These are phyloP conservation scores for Wilcoxina mikolae DNA, from an alignment of 495 filamentous ascomycete species.

Conservation along the genomic window DNA sequence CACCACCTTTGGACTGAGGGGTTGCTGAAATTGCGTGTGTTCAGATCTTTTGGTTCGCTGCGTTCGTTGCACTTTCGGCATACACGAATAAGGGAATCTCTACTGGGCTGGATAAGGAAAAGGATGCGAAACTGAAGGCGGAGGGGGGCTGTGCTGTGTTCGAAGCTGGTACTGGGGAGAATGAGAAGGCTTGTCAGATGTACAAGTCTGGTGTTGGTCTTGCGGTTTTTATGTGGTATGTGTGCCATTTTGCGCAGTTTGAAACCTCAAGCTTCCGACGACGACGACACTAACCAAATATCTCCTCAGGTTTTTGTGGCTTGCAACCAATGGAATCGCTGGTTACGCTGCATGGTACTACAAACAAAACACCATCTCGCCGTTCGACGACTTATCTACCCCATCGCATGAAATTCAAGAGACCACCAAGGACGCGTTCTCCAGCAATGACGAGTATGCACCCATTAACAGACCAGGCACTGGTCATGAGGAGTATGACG, in stretches of 20 bases:
- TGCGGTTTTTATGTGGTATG: conserved; percentile 68
- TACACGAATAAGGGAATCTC: conserved; percentile 39
- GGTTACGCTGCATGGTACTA: conserved; percentile 66
- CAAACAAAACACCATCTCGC: conserved; percentile 47
- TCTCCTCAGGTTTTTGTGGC: conserved; percentile 52
- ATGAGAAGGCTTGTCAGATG: conserved; percentile 43
- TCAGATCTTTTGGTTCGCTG: conserved; percentile 65
- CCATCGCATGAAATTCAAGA: conserved; percentile 19
- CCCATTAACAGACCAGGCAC: conserved; percentile 16
- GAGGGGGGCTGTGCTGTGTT: conserved; percentile 21
- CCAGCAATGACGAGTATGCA: conserved; percentile 27
- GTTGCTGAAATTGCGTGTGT: neutral
- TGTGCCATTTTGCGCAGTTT: conserved; percentile 15
- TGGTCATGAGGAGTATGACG: conserved; percentile 12
- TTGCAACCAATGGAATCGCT: conserved; percentile 55
- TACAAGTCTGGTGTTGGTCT: conserved; percentile 68
- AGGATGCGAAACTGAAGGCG: conserved; percentile 12
- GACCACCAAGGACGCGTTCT: conserved; percentile 30
- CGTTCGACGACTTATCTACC: conserved; percentile 22
- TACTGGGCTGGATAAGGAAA: conserved; percentile 28
- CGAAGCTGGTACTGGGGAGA: conserved; percentile 20
- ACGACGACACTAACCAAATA: neutral
- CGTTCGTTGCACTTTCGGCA: conserved; percentile 59
- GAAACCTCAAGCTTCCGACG: conserved; percentile 1
- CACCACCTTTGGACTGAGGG: neutral